Base-by-base conservation (phyloP, 208 protist species). In the Borovskyia barvae region DNA sequence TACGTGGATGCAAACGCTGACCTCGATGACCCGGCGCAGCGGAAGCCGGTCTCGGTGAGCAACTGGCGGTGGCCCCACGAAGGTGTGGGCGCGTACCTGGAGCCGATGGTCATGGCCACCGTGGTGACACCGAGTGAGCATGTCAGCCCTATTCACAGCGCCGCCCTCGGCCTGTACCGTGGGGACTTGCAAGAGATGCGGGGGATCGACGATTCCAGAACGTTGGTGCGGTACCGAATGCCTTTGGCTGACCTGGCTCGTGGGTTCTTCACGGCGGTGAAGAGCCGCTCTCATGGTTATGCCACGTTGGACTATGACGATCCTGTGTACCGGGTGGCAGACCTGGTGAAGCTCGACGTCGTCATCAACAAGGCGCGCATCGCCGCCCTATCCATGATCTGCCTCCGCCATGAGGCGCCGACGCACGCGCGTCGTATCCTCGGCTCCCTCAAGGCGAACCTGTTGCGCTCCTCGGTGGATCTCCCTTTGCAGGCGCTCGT, bases 251-350 rank as follows among this genome's bases (percentile, higher is more conserved):
- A 98, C 66, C 79, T 99, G 35, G 85, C 94, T 26, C 93, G 90
- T 2, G 93, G 98, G 50, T 99, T 99, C 77, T 98, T 97, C 80
- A 83, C 90, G 36, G 53, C 72, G 24, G 66, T 99, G 20, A 99
- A 98, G 76, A 87, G 82, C 40, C 51, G 80, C 17, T 94, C 89
- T 11, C 81, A 85, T 33, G 97, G 97, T 20, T 98, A 98, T 82
- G 95, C 90, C 15, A 93, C 84, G 17, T 82, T 99, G 3, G 96
- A 98, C 54, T 99, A 99, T 72, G 94, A 97, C 65, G 90, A 97
- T 30, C 49, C 66, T 5, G 82, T 82, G 9, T 99, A 97, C 77
- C 72, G 87, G 29, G 42, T 66, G 47, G 68, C 92, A 0, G 83
- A 97, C 49, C 70, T 99, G 0, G 92, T 97, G 9, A 97, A 97